Evolutionary conservation across 768 basidiomycete genomes (phyloP).

Genomic region (Mycena epipterygia): DNA sequence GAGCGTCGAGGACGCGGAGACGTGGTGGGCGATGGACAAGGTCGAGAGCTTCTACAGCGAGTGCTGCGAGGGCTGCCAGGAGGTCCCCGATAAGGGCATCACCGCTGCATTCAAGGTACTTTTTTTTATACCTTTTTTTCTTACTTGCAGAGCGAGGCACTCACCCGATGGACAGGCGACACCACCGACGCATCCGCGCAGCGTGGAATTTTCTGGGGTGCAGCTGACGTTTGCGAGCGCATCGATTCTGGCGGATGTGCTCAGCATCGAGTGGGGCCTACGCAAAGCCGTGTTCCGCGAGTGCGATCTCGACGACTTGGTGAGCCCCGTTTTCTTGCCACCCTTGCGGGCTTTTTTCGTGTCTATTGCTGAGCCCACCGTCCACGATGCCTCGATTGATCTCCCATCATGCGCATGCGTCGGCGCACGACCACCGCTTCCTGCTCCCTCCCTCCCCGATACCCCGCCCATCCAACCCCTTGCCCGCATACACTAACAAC

Average conservation of each 20-base stretch:
- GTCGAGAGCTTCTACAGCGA: constrained; percentile 91
- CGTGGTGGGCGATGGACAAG: constrained; percentile 90
- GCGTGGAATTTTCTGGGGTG: constrained; percentile 85
- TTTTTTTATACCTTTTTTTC: neutral
- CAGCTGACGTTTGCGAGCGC: constrained; percentile 79
- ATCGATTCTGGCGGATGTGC: constrained; percentile 89
- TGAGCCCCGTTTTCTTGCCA: constrained; percentile 52
- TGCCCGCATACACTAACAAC: too few species aligned
- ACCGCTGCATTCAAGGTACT: constrained; percentile 78
- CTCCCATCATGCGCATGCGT: too few species aligned
- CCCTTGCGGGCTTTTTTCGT: too few species aligned
- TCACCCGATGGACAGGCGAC: constrained; percentile 56
- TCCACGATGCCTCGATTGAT: too few species aligned
- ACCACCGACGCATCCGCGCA: constrained; percentile 69
- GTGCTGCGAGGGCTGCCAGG: constrained; percentile 85
- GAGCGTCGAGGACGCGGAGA: constrained; percentile 55
- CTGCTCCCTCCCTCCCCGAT: too few species aligned
- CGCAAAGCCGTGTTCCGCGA: constrained; percentile 87
- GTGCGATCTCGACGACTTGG: constrained; percentile 89
- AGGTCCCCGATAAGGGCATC: constrained; percentile 73
- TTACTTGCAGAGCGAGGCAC: neutral
- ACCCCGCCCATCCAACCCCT: too few species aligned
- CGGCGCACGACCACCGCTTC: too few species aligned
- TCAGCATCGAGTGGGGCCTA: constrained; percentile 94
- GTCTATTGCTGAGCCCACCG: too few species aligned